phyloP scores from a whole-genome alignment of 495 filamentous ascomycete species.

The Talaromyces borbonicus region DNA sequence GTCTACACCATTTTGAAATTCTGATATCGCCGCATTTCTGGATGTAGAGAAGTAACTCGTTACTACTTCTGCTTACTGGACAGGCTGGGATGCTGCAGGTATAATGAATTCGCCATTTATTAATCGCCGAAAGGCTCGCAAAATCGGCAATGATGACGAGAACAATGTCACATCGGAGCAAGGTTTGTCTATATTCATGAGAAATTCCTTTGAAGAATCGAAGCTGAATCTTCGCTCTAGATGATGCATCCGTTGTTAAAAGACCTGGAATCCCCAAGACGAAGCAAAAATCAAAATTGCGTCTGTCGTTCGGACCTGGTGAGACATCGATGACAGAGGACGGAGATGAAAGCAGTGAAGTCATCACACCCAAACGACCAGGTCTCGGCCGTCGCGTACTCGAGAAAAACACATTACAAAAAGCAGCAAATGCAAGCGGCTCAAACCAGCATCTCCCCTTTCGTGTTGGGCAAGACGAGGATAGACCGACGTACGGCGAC shows the following conservation, averaged over 20 bases:
- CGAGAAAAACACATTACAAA: constrained; percentile 60
- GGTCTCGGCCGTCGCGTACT: constrained; percentile 58
- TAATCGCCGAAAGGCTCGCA: constrained; percentile 62
- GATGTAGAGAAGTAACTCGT: too few relatives aligned
- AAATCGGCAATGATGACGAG: constrained; percentile 60
- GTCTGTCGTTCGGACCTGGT: constrained; percentile 65
- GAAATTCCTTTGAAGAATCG: background rate
- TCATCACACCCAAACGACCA: constrained; percentile 60
- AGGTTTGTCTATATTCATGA: background rate
- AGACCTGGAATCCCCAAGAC: constrained; percentile 40
- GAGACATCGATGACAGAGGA: constrained; percentile 45
- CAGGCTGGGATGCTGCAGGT: background rate
- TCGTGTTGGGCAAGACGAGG: constrained; percentile 50
- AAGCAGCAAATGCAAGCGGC: constrained; percentile 31
- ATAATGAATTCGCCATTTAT: constrained; percentile 57
- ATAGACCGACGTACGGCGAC: constrained; percentile 74
- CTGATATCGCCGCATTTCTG: too few relatives aligned
- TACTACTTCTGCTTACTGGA: too few relatives aligned
- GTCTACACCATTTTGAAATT: too few relatives aligned
- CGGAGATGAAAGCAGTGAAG: constrained; percentile 43
- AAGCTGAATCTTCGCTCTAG: constrained; percentile 6
- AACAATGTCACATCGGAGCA: constrained; percentile 31
- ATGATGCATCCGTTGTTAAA: constrained; percentile 30
- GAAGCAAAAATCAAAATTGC: constrained; percentile 54
- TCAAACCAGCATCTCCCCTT: constrained; percentile 38